Evolutionary conservation across 1,139 yeast genomes (phyloP).

Genomic region (Lodderomyces parapsilosis): DNA sequence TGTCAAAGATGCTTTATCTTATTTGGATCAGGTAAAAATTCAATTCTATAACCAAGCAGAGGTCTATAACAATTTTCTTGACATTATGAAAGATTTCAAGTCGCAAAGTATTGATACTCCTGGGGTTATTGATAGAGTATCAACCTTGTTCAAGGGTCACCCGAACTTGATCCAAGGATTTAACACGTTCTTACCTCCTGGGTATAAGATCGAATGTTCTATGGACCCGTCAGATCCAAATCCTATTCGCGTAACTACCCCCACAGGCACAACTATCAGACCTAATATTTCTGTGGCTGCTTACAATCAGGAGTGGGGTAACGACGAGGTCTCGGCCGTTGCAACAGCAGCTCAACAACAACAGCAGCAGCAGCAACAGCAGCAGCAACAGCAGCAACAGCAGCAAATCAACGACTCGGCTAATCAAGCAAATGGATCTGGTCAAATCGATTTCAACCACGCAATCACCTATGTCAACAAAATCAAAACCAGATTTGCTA

Average conservation of each 20-base stretch:
- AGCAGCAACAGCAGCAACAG: slow-evolving; percentile 13
- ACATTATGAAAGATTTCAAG: slow-evolving; percentile 97
- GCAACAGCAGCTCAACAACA: slow-evolving; percentile 16
- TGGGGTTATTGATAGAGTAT: slow-evolving; percentile 94
- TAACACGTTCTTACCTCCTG: slow-evolving; percentile 95
- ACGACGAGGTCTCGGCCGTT: slow-evolving; percentile 12
- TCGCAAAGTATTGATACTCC: slow-evolving; percentile 96
- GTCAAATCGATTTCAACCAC: slow-evolving; percentile 94
- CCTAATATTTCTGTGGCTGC: slow-evolving; percentile 43
- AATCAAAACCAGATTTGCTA: slow-evolving; percentile 88
- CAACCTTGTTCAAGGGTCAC: slow-evolving; percentile 86
- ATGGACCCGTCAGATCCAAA: slow-evolving; percentile 86
- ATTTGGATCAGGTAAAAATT: slow-evolving; percentile 91
- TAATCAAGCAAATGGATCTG: slow-evolving; percentile 45
- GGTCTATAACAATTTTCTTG: slow-evolving; percentile 92
- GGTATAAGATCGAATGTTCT: slow-evolving; percentile 91
- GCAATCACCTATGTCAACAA: slow-evolving; percentile 95
- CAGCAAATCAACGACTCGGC: slow-evolving; percentile 20
- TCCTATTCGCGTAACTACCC: slow-evolving; percentile 93
- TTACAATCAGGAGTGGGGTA: slow-evolving; percentile 26
- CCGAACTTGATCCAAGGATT: slow-evolving; percentile 94
- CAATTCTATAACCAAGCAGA: slow-evolving; percentile 93
- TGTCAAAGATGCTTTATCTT: slow-evolving; percentile 93
- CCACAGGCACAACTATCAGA: slow-evolving; percentile 81
- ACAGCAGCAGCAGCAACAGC: too few species aligned